A percentile compares a stretch with the other conserved stretches of the same genome.
Conservation (phyloP, 495 filamentous ascomycete species). For the Lasiosphaeria ovina region DNA sequence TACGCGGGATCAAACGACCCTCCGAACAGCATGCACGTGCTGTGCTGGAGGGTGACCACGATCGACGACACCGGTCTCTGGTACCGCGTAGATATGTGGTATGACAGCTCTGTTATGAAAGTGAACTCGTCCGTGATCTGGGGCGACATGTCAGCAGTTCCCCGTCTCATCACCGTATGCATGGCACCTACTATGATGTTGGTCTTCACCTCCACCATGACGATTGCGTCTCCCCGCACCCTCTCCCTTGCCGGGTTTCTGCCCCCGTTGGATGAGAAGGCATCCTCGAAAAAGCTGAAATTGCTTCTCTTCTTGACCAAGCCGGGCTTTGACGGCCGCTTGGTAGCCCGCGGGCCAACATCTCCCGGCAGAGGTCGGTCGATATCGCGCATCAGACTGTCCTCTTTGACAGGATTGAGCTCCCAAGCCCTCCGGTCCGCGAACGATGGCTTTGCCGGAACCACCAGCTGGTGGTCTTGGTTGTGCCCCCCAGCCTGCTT, state of each 20-base stretch:
- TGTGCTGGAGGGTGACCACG: constrained; percentile 68
- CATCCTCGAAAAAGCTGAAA: constrained; percentile 44
- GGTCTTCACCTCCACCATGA: constrained; percentile 80
- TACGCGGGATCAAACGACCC: constrained; percentile 78
- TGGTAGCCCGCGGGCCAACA: constrained; percentile 20
- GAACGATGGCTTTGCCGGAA: constrained; percentile 28
- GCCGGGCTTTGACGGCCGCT: constrained; percentile 33
- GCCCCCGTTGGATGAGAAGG: constrained; percentile 40
- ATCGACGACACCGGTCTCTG: constrained; percentile 68
- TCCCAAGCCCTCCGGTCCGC: constrained; percentile 42
- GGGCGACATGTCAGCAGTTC: neutral
- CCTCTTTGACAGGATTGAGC: constrained; percentile 38
- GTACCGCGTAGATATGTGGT: constrained; percentile 69
- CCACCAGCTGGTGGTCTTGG: neutral
- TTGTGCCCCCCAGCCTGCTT: neutral
- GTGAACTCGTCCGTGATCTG: constrained; percentile 67
- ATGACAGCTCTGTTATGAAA: constrained; percentile 67
- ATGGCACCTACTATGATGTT: constrained; percentile 67
- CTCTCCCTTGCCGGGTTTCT: constrained; percentile 51
- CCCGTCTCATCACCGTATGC: neutral
- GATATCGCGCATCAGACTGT: constrained; percentile 37
- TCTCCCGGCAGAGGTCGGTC: constrained; percentile 37
- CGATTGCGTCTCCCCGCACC: constrained; percentile 62
- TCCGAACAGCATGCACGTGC: constrained; percentile 72
- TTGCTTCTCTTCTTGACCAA: constrained; percentile 41